A percentile compares a stretch with the other conserved stretches of the same genome.
These are phyloP conservation scores for Sordariomycetes sp. DNA, from an alignment of 2,329 filamentous ascomycete genomes.

Conservation along the genomic window DNA sequence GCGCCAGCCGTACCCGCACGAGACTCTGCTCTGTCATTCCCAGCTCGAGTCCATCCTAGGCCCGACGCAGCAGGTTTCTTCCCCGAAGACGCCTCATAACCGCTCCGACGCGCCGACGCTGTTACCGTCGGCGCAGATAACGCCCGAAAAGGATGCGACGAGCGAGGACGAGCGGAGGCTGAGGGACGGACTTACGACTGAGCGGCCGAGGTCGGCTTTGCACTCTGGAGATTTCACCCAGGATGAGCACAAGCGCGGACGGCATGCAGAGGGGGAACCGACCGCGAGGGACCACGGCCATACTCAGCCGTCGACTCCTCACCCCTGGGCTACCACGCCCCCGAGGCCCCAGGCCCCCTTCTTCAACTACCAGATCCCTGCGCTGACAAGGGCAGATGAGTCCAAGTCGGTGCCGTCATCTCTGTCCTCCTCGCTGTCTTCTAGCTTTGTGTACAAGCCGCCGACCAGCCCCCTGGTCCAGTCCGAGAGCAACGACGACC, in stretches of 20 bases:
- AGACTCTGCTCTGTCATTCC: not conserved
- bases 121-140: slow-evolving; percentile 30
- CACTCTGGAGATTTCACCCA: slow-evolving; percentile 54
- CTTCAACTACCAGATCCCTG: slow-evolving; percentile 17
- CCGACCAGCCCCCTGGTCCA: slow-evolving; percentile 90
- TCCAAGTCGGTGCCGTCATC: slow-evolving; percentile 40
- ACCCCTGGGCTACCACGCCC: slow-evolving; percentile 40
- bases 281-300: not conserved
- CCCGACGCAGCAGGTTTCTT: slow-evolving; percentile 6
- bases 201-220: slow-evolving; percentile 67
- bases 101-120: not conserved
- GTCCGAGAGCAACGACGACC: slow-evolving; percentile 71
- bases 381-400: slow-evolving; percentile 12
- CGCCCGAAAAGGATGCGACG: slow-evolving; percentile 25
- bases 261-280: not conserved
- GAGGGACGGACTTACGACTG: slow-evolving; percentile 50
- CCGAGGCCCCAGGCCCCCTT: slow-evolving; percentile 37
- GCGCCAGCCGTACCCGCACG: not conserved
- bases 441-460: slow-evolving; percentile 71
- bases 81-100: not conserved
- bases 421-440: slow-evolving; percentile 58
- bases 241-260: not conserved
- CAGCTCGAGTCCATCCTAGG: slow-evolving; percentile 23
- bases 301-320: slow-evolving; percentile 1
- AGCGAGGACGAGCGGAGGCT: slow-evolving; percentile 24